Base-by-base conservation (phyloP, 331 rosid species). In the Malus hybrid region DNA sequence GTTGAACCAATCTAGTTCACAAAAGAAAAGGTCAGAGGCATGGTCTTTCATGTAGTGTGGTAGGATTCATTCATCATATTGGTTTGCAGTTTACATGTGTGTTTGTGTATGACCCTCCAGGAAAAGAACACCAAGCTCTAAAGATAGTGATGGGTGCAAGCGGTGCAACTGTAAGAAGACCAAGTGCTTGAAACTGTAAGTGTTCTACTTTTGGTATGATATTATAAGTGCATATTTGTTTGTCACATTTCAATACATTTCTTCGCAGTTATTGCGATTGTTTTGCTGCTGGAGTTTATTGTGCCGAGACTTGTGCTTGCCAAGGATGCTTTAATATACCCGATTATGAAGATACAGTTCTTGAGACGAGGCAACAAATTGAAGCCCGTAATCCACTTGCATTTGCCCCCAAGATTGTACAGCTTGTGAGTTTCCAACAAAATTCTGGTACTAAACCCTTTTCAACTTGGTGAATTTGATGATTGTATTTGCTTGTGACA, bases 161-260 rank as follows among this genome's bases (percentile, higher is more conserved):
- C 77, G 77, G 46, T 90, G 96, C 90, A 86, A 86, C 77, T 92
- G 96, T 76, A 88, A 67, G 83, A 92, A 84, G 81, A 85, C 81
- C 74, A 83, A 84, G 79, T 92, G 96, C 81, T 69, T 90, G 85
- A 88, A 92, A 80, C 93, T 90, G 97, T 92, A 77, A 78, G 97
- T 80, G 70, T 27, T 74, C 78, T 64, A 32, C 42, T 20, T 46
- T 16, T 69, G 48, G 22, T n/a, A 15, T 19, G 5, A 71, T 46
- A 33, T 36, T 33, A 15, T 69, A 32, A 4, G 32, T 39, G 12
- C 31, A 60, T 29, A 9, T 24, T 65, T 69, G 9, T 74, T 69
- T 59, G 69, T 64, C 24, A 54, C 75, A 48, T 64, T 62, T 72
- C 31, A 55, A 22, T 61, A 71, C 59, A 59, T 68, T 56, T 27